Evolutionary conservation across 2,329 filamentous ascomycete species (phyloP).

Genomic region (Bipolaris victoriae): DNA sequence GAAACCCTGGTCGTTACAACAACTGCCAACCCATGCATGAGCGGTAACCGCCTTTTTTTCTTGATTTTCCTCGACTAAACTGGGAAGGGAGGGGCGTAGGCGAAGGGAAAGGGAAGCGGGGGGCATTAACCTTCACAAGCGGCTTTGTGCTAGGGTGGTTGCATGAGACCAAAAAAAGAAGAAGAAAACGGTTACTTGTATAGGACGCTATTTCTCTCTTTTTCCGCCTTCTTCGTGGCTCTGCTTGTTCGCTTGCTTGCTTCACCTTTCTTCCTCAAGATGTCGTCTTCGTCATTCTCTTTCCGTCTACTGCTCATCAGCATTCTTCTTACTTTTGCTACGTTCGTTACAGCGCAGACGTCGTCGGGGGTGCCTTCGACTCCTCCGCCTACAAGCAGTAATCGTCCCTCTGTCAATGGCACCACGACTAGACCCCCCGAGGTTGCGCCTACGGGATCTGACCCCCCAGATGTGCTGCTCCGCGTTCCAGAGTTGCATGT

Average conservation of each 20-base stretch:
- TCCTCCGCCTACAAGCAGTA: slow-evolving; percentile 38
- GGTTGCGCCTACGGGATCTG: slow-evolving; percentile 31
- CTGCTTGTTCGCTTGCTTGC: slow-evolving; percentile 11
- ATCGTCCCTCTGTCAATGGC: slow-evolving; percentile 26
- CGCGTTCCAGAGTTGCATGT: slow-evolving; percentile 65
- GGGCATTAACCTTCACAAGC: neutral
- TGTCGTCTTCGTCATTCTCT: slow-evolving; percentile 32
- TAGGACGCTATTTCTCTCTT: neutral
- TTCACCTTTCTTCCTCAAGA: neutral
- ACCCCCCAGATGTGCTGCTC: slow-evolving; percentile 63
- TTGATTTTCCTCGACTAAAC: neutral
- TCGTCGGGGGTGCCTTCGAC: slow-evolving; percentile 22
- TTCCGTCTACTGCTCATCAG: slow-evolving; percentile 43
- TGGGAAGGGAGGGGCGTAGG: no score
- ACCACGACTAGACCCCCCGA: slow-evolving; percentile 31
- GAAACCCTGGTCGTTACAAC: slow-evolving; percentile 21
- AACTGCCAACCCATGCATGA: slow-evolving; percentile 21
- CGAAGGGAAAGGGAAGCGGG: no score
- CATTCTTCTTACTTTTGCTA: slow-evolving; percentile 33
- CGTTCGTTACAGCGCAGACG: slow-evolving; percentile 38
- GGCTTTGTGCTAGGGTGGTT: slow-evolving; percentile 9
- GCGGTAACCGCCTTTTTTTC: slow-evolving; percentile 10
- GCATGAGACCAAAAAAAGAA: no score
- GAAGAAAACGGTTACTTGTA: slow-evolving; percentile 13
- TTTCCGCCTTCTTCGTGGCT: slow-evolving; percentile 18